Evolutionary conservation across 169 alveolate genomes (phyloP), one percentile per base, ranked within the genome.

Genomic region (Eimeria sp.): DNA sequence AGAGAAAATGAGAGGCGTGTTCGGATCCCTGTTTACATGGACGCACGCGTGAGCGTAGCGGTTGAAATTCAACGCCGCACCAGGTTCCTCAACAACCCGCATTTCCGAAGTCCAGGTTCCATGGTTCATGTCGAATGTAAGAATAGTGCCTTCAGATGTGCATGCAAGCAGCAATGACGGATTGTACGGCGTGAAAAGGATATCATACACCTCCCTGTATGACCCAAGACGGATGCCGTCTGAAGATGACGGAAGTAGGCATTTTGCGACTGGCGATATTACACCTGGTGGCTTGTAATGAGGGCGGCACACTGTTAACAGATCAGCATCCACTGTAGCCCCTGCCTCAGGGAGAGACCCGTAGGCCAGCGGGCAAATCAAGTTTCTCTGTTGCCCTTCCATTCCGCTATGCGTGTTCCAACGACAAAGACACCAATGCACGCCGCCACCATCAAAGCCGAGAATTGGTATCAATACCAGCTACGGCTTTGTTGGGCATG

Each of bases 341-440:
- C 91, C 80, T 43, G 80, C 91, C 71, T 85, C 91, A 23, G 91
- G 64, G 37, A 85, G 91, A 9, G 91, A 85, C 78, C 91, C 91
- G 62, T 85, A 56, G 14, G 91, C 91, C 78, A 85, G 71, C 30
- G 91, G 10, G 46, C 91, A 58, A 60, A 85, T 85, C 25, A 60
- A 85, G 52, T 49, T 43, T 33, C 18, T 58, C 30, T 37, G 78
- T 13, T 58, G 60, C 78, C 91, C 9, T 49, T 85, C 91, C 91
- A 85, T 85, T 20, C 9, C 30, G 91, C 40, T 56, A 3, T 0
- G 90, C 64, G 43, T 80, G 90, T 37, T 11, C 90, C 43, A 14
- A 56, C 6, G 76, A 72, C 43, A 49, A 27, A 64, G 23, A 25
- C 40, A 3, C 66, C 62, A 77, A 43, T 13, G 46, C 66, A 25